Base-by-base conservation (phyloP, 495 filamentous ascomycete genomes). In the Podospora didyma region DNA sequence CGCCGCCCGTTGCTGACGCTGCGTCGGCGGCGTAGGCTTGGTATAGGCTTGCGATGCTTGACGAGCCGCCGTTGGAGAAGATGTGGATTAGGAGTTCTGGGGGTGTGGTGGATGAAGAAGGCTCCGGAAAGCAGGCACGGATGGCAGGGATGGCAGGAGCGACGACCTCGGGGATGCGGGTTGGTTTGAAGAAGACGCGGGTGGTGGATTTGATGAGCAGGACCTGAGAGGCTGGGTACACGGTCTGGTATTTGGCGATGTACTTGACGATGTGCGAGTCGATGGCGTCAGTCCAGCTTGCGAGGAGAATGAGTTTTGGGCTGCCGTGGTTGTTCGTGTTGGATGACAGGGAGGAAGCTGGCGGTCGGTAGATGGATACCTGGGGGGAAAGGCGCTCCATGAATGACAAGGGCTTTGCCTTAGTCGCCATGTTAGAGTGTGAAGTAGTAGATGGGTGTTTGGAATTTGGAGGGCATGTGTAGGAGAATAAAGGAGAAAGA, bases 181-280 rank as follows among this genome's bases (percentile, higher is more conserved):
- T n/a, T 9, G 23, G 11, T 16, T 3, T 5, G 26, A 1, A 10
- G 48, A 37, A 17, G 53, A 53, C 3, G 20, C 2, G 14, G 19
- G 37, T 22, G 24, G 51, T 39, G 31, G 65, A 70, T 45, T 67
- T 70, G 54, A 71, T 41, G 12, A 75, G 62, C 26, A 75, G 56
- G 35, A 75, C 70, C 20, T 39, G 59, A 0, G 73, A 51, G 16
- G 58, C 51, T 10, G 73, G 73, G 58, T 67, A 75, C 7, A 69
- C 51, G 4, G 52, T 51, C 17, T 66, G 72, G 62, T 75, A 68
- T 23, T 57, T 60, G 5, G 65, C 46, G 52, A 73, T 61, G 60
- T 75, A 75, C 42, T 74, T 75, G 52, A 61, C 62, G 54, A 74
- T 70, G 62, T 74, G 72, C 0, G 62, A 56, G 49, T 75, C 69